Evolutionary conservation across 2,329 filamentous ascomycete genomes (phyloP).

Genomic region (Talaromyces sp.): DNA sequence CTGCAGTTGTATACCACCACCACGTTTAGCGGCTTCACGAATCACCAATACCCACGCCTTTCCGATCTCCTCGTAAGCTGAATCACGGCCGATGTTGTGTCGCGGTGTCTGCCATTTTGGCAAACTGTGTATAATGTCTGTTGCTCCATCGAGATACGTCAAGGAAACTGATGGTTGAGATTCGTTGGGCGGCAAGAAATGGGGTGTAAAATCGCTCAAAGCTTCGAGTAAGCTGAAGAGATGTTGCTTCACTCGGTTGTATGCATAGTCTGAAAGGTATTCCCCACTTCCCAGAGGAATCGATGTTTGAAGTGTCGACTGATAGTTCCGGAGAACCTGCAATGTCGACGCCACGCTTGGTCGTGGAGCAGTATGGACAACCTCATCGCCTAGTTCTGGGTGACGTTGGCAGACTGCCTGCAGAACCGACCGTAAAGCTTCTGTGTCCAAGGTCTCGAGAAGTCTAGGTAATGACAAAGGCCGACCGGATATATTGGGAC

Average conservation of each 20-base stretch:
- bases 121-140: conserved; percentile 81
- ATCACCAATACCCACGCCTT: conserved; percentile 92
- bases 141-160: conserved; percentile 83
- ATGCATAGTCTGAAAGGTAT: conserved; percentile 80
- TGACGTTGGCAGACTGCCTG: conserved; percentile 88
- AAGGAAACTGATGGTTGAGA: conserved; percentile 77
- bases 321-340: conserved; percentile 76
- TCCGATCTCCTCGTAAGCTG: conserved; percentile 92
- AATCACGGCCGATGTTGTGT: conserved; percentile 89
- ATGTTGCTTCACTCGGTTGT: conserved; percentile 83
- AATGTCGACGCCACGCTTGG: conserved; percentile 79
- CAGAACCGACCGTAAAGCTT: conserved; percentile 80
- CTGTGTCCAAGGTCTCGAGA: conserved; percentile 87
- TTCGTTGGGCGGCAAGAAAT: conserved; percentile 91
- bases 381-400: conserved; percentile 78
- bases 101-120: conserved; percentile 87
- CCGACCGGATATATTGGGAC: conserved; percentile 66
- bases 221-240: conserved; percentile 80
- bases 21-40: conserved; percentile 83
- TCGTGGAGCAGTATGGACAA: conserved; percentile 78
- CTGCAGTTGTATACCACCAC: conserved; percentile 83
- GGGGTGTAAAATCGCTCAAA: conserved; percentile 87
- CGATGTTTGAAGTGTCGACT: conserved; percentile 70
- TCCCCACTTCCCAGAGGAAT: conserved; percentile 82
- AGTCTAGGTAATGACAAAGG: conserved; percentile 69